Base-by-base conservation (phyloP, 371 early-diverging fungal species). In the Mortierella sp. region DNA sequence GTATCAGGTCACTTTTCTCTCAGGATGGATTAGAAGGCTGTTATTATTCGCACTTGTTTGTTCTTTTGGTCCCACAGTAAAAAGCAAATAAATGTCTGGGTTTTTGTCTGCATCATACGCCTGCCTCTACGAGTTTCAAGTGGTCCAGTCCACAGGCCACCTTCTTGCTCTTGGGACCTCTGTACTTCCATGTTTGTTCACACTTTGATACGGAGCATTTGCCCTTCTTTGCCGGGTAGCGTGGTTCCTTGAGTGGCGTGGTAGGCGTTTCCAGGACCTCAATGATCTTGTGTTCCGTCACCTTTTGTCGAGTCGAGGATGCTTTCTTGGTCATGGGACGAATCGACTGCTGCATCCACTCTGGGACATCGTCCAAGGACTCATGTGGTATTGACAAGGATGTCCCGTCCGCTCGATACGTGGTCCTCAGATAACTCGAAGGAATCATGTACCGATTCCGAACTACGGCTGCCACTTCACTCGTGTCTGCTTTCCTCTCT, bases 321-420 rank as follows among this genome's bases (percentile, higher is more conserved):
- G 49, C 47, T n/a, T 27, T 48, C 28, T 26, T 42, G 18, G 27
- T 19, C 27, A 38, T 42, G 3, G 58, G 24, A 16, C 53, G 53
- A 26, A 62, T 60, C 9, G 76, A 49, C 1, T 69, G 28, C 31
- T 69, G 61, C 51, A 74, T 61, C 76, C 76, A 74, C 7, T 3
- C 39, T 0, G 65, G 76, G 8, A 68, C 51, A 39, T 64, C 54
- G 24, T 30, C 31, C 16, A 74, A 34, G 8, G 76, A 74, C 19
- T 64, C 69, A 23, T 74, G 61, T 6, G 76, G 76, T 58, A 74
- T 74, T 41, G 76, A 74, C 43, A 74, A 45, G 13, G 69, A 69
- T 8, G 69, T 74, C 3, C 76, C 76, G 6, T 58, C 46, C 9
- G 43, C 61, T 3, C 53, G 46, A 39, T 61, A 61, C 0, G 26